Evolutionary conservation across 345 rosid genomes (phyloP).

Genomic region (Salix koriyanagi): DNA sequence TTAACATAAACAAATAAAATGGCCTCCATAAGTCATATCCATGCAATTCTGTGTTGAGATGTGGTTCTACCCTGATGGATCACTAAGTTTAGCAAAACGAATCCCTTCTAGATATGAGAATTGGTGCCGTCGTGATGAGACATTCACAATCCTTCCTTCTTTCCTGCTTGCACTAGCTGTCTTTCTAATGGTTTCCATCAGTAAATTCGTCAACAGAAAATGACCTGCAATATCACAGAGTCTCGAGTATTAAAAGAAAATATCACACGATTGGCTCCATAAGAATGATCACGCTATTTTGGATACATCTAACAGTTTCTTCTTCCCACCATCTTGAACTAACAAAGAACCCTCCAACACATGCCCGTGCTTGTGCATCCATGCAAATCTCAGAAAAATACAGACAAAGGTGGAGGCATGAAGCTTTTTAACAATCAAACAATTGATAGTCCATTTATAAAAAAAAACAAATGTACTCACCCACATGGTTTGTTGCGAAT

Average conservation of each 20-base stretch:
- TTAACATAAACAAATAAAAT: background rate
- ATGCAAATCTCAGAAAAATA: too few species aligned
- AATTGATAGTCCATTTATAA: too few species aligned
- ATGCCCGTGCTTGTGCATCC: too few species aligned
- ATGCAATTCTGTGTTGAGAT: too few species aligned
- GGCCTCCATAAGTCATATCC: background rate
- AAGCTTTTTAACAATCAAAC: too few species aligned
- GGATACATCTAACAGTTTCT: too few species aligned
- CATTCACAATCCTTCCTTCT: constrained; percentile 60
- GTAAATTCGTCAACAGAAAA: constrained; percentile 43
- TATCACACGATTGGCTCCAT: background rate
- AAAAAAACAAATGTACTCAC: constrained; percentile 16
- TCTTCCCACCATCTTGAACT: too few species aligned
- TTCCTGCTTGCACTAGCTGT: constrained; percentile 36
- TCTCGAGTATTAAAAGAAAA: background rate
- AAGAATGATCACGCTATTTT: too few species aligned
- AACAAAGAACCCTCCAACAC: too few species aligned
- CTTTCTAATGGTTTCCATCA: constrained; percentile 13
- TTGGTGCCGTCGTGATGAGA: constrained; percentile 47
- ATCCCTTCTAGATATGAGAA: constrained; percentile 34
- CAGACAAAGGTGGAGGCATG: too few species aligned
- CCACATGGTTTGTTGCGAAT: constrained; percentile 56
- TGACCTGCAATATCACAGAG: constrained; percentile 42
- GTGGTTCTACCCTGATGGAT: too few species aligned
- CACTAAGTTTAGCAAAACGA: constrained; percentile 39